phyloP scores from a whole-genome alignment of 345 rosid genomes.

The Jatropha curcas region DNA sequence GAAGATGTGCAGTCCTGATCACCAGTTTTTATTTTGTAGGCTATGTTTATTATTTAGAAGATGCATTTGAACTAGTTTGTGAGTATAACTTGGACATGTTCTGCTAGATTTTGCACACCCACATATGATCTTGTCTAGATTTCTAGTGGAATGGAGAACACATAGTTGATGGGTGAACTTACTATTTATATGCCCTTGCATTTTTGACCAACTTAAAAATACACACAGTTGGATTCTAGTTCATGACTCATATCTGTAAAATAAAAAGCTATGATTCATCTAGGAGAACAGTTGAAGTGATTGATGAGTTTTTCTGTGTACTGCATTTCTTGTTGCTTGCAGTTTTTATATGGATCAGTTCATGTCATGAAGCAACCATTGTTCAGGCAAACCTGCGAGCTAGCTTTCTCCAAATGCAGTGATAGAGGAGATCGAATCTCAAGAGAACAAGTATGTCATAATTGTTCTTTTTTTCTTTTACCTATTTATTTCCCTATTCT shows the following conservation, averaged over 20 bases:
- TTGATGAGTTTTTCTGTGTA: neutral
- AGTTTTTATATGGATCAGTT: conserved; percentile 85
- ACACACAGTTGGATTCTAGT: neutral
- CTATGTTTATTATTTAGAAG: neutral
- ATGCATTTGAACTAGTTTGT: neutral
- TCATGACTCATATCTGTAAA: neutral
- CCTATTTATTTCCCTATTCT: neutral
- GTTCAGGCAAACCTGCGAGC: conserved; percentile 68
- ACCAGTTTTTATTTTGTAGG: neutral
- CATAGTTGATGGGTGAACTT: neutral
- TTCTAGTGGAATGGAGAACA: neutral
- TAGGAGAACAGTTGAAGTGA: neutral
- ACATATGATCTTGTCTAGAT: neutral
- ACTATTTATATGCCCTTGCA: neutral
- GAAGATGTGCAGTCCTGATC: neutral
- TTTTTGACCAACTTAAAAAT: neutral
- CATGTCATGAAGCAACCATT: conserved; percentile 64
- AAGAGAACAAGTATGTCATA: conserved; percentile 56
- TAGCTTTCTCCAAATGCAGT: conserved; percentile 62
- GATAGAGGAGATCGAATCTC: conserved; percentile 46
- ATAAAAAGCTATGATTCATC: neutral
- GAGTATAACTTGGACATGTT: neutral
- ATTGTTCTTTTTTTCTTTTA: neutral
- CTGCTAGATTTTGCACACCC: neutral
- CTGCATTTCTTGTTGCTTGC: conserved; percentile 31